Conservation (phyloP, 768 basidiomycete species). For the Macrolepiota albuminosa region DNA sequence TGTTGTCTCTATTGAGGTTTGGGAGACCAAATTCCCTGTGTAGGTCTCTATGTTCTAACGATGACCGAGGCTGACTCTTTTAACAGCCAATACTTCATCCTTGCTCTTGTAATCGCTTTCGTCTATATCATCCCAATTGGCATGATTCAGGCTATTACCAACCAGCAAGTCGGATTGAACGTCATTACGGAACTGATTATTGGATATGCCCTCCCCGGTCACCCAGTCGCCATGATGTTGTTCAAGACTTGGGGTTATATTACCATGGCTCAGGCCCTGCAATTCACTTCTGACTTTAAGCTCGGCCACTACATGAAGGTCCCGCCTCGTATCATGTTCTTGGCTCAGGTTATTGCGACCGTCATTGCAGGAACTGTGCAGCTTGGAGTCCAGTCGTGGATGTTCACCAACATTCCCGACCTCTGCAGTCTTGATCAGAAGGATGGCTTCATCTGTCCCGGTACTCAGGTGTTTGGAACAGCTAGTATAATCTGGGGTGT, state of each 20-base stretch:
- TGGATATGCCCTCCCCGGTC: conserved; percentile 75
- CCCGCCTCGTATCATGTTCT: conserved; percentile 60
- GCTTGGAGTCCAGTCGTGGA: conserved; percentile 74
- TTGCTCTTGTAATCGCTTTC: conserved; percentile 60
- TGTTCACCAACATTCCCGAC: conserved; percentile 63
- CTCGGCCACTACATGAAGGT: conserved; percentile 79
- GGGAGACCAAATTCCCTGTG: conserved; percentile 70
- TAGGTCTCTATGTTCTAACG: conserved; percentile 34
- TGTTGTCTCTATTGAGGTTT: conserved; percentile 64
- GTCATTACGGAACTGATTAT: conserved; percentile 81
- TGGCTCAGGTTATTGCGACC: conserved; percentile 61
- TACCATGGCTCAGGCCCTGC: conserved; percentile 61
- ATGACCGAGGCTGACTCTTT: not conserved
- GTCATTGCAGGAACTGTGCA: conserved; percentile 68
- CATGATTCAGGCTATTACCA: conserved; percentile 71
- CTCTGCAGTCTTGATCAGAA: conserved; percentile 52
- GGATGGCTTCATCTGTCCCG: conserved; percentile 68
- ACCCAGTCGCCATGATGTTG: conserved; percentile 79
- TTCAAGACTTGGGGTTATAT: conserved; percentile 84
- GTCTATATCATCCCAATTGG: conserved; percentile 70
- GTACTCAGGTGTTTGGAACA: conserved; percentile 70
- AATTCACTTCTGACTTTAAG: conserved; percentile 74
- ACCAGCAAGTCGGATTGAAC: conserved; percentile 69
- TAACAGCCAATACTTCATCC: conserved; percentile 48
- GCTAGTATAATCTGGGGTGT: conserved; percentile 81